These are phyloP conservation scores for Biscutella auriculata DNA, from an alignment of 441 rosid species.

Conservation along the genomic window DNA sequence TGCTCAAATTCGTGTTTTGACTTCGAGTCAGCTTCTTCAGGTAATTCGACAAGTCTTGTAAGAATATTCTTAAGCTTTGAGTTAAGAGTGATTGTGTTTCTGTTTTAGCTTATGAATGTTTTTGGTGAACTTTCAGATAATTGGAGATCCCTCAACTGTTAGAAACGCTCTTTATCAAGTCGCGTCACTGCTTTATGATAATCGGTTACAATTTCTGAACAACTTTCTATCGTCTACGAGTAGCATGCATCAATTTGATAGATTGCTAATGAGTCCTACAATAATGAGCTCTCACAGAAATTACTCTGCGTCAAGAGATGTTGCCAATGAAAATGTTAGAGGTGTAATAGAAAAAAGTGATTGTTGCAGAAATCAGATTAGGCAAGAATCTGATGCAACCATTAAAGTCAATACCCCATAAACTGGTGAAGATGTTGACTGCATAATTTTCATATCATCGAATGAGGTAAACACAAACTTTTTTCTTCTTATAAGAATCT, in stretches of 20 bases:
- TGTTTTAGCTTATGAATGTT: not conserved
- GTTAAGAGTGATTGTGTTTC: not conserved
- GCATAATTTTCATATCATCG: conserved; percentile 35
- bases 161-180: conserved; percentile 46
- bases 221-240: conserved; percentile 31
- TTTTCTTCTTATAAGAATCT: not conserved
- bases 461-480: conserved; percentile 31
- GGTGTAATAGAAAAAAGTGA: conserved; percentile 55
- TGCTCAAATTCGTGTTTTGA: conserved; percentile 50
- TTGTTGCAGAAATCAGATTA: conserved; percentile 38
- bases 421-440: conserved; percentile 45
- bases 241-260: conserved; percentile 22
- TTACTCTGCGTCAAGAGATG: conserved; percentile 39
- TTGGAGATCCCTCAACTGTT: conserved; percentile 40
- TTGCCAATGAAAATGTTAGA: conserved; percentile 43
- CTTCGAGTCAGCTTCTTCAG: conserved; percentile 48
- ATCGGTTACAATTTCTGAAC: conserved; percentile 51
- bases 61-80: not conserved
- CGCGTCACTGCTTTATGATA: conserved; percentile 46
- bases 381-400: conserved; percentile 49
- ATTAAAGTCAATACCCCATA: conserved; percentile 42
- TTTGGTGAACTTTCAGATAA: conserved; percentile 27
- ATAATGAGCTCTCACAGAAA: conserved; percentile 34
- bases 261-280: conserved; percentile 34
- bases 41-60: conserved; percentile 19